Conservation (phyloP, 2,329 filamentous ascomycete species). For the Achaetomium macrosporum region DNA sequence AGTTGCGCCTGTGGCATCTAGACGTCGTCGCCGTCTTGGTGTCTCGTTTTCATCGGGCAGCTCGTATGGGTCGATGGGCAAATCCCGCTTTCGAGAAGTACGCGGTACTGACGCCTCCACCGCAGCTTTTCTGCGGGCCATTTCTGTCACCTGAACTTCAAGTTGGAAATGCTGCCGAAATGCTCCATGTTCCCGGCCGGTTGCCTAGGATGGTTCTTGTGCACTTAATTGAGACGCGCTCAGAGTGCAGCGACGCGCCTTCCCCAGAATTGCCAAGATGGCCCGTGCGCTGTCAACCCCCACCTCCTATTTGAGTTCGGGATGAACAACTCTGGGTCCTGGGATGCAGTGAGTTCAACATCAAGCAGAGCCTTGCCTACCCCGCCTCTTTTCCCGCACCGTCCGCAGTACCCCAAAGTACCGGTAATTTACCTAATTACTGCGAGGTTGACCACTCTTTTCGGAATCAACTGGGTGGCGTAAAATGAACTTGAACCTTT, state of each 20-base stretch:
- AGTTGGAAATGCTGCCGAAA: not conserved
- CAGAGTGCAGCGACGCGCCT: slow-evolving; percentile 6
- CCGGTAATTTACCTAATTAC: no score
- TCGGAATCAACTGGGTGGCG: not conserved
- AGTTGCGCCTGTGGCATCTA: slow-evolving; percentile 1
- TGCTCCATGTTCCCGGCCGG: not conserved
- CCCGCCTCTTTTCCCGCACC: not conserved
- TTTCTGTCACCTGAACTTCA: slow-evolving; percentile 5
- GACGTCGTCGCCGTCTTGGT: slow-evolving; percentile 17
- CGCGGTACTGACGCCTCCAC: slow-evolving; percentile 10
- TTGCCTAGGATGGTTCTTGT: not conserved
- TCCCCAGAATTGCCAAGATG: not conserved
- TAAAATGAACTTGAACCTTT: slow-evolving; percentile 60
- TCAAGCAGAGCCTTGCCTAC: no score
- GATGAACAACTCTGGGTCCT: slow-evolving; percentile 1
- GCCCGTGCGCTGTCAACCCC: slow-evolving; percentile 17
- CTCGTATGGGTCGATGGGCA: slow-evolving; percentile 23
- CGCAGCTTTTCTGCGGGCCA: slow-evolving; percentile 19
- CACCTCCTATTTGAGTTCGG: no score
- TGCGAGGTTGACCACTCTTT: not conserved
- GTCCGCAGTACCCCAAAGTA: no score
- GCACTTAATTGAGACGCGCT: slow-evolving; percentile 14
- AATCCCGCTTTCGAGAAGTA: slow-evolving; percentile 16
- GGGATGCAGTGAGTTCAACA: no score
- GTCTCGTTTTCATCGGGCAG: slow-evolving; percentile 21